A percentile compares a stretch with the other conserved stretches of the same genome.
Evolutionary conservation across 106 monocot species (phyloP).

Genomic region (Acorus calamus): DNA sequence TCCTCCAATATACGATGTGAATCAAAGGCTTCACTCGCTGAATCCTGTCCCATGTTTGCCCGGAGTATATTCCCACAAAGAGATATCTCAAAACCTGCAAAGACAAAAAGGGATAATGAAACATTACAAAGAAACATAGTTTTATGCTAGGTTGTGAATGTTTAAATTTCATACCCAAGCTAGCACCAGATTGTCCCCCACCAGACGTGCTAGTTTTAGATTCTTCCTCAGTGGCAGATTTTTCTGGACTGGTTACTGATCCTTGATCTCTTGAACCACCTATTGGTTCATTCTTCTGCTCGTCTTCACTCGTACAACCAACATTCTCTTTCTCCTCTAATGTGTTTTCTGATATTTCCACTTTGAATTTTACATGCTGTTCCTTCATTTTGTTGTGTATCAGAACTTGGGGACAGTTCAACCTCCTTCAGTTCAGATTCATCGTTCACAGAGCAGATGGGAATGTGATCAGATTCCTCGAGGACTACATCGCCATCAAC

Average conservation of each 20-base stretch:
- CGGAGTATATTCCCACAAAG: conserved; percentile 69
- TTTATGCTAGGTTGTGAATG: background rate
- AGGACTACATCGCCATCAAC: conserved; percentile 1
- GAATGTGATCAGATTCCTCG: background rate
- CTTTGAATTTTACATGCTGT: conserved; percentile 9
- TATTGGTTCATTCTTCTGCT: conserved; percentile 10
- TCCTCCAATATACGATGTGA: conserved; percentile 56
- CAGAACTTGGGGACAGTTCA: conserved; percentile 1
- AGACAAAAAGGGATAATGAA: background rate
- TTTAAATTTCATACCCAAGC: conserved; percentile 25
- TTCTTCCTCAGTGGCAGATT: conserved; percentile 26
- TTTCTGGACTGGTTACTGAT: conserved; percentile 2
- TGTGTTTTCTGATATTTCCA: conserved; percentile 6
- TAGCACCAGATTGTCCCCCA: background rate
- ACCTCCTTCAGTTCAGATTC: too few relatives aligned
- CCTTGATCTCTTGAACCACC: background rate
- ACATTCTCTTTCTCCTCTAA: conserved; percentile 4
- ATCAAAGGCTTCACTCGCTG: conserved; percentile 67
- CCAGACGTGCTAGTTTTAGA: conserved; percentile 4
- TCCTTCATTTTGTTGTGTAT: conserved; percentile 5
- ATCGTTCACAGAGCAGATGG: too few relatives aligned
- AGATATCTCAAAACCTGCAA: conserved; percentile 76
- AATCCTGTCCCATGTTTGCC: conserved; percentile 50
- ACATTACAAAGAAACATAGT: too few relatives aligned
- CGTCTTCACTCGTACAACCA: background rate